Evolutionary conservation across 2,329 filamentous ascomycete genomes (phyloP), one percentile per base, ranked within the genome.

Genomic region (Penicillium sp.): DNA sequence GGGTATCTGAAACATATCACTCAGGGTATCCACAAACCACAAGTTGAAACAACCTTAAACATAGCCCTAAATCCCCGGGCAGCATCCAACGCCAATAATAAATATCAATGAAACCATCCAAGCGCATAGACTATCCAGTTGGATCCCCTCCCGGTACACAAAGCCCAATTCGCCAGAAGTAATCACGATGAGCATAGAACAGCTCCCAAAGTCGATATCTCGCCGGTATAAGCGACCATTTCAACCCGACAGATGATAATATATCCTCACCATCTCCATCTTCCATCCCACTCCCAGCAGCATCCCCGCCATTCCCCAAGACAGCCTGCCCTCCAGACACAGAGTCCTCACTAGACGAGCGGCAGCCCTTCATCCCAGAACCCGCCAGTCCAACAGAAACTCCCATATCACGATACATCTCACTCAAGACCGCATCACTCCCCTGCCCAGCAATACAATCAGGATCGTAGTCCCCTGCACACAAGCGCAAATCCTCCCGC

Each of bases 141-240:
- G 64, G 65, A 55, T 71, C 67, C 12, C 88, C 87, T 11, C 87
- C 87, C 0, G 92, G 91, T 2, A 96, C 77, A 72, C 93, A 99
- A 28, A 97, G 74, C 0, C 93, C 93, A 45, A 99, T 70, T 49
- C 93, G 80, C 88, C 89, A 95, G 71, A 99, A 97, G 70, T 99
- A 99, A 72, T 99, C 93, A 33, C 93, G 77, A 72, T 99, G 93
- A 1, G 91, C 88, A 69, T 95, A 95, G 64, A 97, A 86, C 7
- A 96, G 74, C 71, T 95, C 83, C 89, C 92, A 95, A n/a, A 95
- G 79, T 68, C 86, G 88, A 61, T 80, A 91, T 69, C 80, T 69
- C 70, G 70, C n/a, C 71, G 77, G 52, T 54, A 66, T 52, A 44
- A 61, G 36, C 11, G 55, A 55, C 59, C 59, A 61, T 14, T 55